Base-by-base conservation (phyloP, 495 filamentous ascomycete species). In the Penicillium cinerascens region DNA sequence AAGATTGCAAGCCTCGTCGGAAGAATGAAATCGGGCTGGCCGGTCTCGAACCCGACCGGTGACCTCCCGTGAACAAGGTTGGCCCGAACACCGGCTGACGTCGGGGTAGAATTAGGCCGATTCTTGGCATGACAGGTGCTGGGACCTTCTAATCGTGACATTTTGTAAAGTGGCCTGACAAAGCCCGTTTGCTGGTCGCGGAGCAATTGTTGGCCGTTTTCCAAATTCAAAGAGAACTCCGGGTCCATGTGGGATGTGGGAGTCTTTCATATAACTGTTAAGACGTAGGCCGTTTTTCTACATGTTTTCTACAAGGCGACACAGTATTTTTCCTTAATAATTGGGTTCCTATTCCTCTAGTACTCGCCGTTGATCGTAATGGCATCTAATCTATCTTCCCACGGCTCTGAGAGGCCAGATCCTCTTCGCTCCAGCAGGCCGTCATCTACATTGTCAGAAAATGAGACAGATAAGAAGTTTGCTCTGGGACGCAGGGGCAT, bases 401-500 rank as follows among this genome's bases (percentile, higher is more conserved):
- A 47, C 5, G 54, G 40, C 37, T 47, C 46, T 4, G 53, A 50
- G 22, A 57, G 51, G 43, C 39, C 44, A 10, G 48, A 37, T n/a
- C 37, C n/a, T 6, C 37, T 17, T 17, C 27, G 38, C n/a, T 48
- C n/a, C 7, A 42, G 42, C 45, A 53, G 44, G 17, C 39, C 60
- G 4, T 40, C 56, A 0, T 60, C 50, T n/a, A 41, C 37, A 0
- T 25, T 43, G n/a, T n/a, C 46, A 15, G 20, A 18, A 23, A 27
- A 51, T 23, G 9, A 11, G 15, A 44, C 38, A 4, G 39, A 53
- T 16, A 49, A 61, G 3, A 62, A 60, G 18, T 71, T 67, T 55
- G 47, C 47, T 8, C 43, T 71, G 17, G 66, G 60, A 10, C 44
- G 52, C 16, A 57, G 59, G 15, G 67, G 67, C 2, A 51, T 54